A percentile compares a stretch with the other conserved stretches of the same genome.
Evolutionary conservation across 2,329 filamentous ascomycete species (phyloP).

Genomic region (Fusarium sp.): DNA sequence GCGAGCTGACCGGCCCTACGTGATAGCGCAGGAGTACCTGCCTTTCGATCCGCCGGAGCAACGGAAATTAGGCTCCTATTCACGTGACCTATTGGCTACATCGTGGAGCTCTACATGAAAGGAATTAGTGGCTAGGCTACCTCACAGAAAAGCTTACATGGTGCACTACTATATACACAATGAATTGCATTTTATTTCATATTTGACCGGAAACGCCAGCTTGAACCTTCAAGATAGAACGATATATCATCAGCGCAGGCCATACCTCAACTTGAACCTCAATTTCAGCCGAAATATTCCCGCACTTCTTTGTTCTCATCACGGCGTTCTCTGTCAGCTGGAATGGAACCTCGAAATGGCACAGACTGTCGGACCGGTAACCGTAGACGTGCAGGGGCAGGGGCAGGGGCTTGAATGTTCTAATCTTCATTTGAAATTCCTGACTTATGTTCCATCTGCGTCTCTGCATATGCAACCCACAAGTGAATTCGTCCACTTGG

Average conservation of each 20-base stretch:
- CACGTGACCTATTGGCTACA: constrained; percentile 28
- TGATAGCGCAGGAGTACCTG: background rate
- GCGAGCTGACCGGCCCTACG: background rate
- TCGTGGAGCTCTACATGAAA: background rate
- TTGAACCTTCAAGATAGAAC: background rate
- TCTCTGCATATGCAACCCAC: too few relatives aligned
- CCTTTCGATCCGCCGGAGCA: background rate
- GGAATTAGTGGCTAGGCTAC: background rate
- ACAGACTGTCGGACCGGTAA: background rate
- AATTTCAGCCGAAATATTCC: background rate
- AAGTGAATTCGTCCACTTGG: too few relatives aligned
- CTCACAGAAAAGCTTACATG: background rate
- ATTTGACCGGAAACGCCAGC: too few relatives aligned
- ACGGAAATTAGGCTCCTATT: background rate
- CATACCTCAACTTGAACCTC: background rate
- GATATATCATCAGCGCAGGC: background rate
- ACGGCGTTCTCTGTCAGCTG: background rate
- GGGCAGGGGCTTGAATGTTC: background rate
- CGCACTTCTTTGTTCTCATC: background rate
- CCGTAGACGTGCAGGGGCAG: background rate
- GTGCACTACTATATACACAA: background rate
- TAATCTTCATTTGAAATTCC: too few relatives aligned
- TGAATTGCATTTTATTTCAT: background rate
- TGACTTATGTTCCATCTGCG: too few relatives aligned
- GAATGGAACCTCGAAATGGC: background rate